Conservation (phyloP, 768 basidiomycete species). For the Sistotremastrum niveocremeum region DNA sequence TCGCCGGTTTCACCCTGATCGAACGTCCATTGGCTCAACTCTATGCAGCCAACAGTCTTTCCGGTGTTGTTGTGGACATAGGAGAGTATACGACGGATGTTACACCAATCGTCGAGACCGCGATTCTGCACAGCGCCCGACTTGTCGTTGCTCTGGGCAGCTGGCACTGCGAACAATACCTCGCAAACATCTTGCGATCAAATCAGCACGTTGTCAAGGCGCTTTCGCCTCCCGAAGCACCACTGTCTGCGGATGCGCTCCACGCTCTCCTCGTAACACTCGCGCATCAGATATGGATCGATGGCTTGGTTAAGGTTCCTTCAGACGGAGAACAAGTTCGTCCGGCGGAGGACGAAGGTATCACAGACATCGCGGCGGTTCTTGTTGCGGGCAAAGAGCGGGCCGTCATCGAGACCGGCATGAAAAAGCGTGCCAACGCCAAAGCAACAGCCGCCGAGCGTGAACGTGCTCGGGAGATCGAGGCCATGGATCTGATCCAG, state of each 20-base stretch:
- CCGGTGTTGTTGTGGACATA: slow-evolving; percentile 73
- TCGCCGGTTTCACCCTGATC: slow-evolving; percentile 66
- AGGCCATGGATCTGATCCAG: slow-evolving; percentile 70
- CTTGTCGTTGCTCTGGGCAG: slow-evolving; percentile 52
- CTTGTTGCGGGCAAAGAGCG: slow-evolving; percentile 86
- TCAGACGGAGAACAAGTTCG: slow-evolving; percentile 55
- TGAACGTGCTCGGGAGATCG: slow-evolving; percentile 69
- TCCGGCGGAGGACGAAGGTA: slow-evolving; percentile 62
- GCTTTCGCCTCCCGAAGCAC: slow-evolving; percentile 37
- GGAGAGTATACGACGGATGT: slow-evolving; percentile 65
- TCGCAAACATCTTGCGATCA: slow-evolving; percentile 56
- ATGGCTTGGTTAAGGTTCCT: slow-evolving; percentile 58
- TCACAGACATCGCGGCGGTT: slow-evolving; percentile 83
- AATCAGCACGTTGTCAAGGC: slow-evolving; percentile 52
- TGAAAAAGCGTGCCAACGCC: slow-evolving; percentile 61
- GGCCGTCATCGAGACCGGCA: slow-evolving; percentile 74
- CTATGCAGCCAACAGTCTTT: slow-evolving; percentile 59
- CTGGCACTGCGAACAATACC: slow-evolving; percentile 58
- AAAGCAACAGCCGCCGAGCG: slow-evolving; percentile 68
- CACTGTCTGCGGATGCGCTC: slow-evolving; percentile 31
- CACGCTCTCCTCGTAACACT: slow-evolving; percentile 45
- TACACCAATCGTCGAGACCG: slow-evolving; percentile 63
- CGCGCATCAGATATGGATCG: slow-evolving; percentile 47
- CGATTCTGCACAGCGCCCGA: slow-evolving; percentile 40
- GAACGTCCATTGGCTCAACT: slow-evolving; percentile 78